These are phyloP conservation scores for Marsdenia floribunda DNA, from an alignment of 257 asterid genomes.

Conservation along the genomic window DNA sequence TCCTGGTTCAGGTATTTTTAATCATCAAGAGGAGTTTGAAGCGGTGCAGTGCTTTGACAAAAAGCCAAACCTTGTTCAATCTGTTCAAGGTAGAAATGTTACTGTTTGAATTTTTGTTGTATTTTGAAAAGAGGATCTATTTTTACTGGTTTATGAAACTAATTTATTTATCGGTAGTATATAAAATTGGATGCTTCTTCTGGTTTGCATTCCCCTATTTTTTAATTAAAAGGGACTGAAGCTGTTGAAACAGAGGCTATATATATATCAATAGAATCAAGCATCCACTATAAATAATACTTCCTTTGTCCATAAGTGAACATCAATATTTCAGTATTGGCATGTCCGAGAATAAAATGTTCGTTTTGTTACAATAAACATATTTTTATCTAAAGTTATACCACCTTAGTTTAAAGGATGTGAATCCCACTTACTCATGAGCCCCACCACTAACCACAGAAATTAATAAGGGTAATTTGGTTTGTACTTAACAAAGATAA, in stretches of 20 bases:
- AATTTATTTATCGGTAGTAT: not conserved
- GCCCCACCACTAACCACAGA: not conserved
- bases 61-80: slow-evolving; percentile 77
- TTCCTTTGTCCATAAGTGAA: not conserved
- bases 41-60: slow-evolving; percentile 95
- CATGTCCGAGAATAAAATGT: not conserved
- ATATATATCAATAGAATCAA: not conserved
- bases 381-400: not conserved
- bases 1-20: slow-evolving; percentile 60
- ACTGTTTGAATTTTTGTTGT: not conserved
- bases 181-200: not conserved
- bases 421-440: not conserved
- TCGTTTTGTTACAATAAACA: not conserved
- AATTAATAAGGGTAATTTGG: not conserved
- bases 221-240: not conserved
- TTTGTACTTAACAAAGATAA: not conserved
- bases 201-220: not conserved
- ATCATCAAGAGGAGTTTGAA: slow-evolving; percentile 87
- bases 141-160: not conserved
- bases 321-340: not conserved
- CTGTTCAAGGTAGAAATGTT: slow-evolving; percentile 70
- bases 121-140: not conserved
- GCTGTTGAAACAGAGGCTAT: not conserved
- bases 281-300: not conserved
- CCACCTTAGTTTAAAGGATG: not conserved